Percentiles rank a stretch among this genome's conserved stretches.
Evolutionary conservation across 1,284 basidiomycete genomes (phyloP).

Genomic region (Ceratobasidium sp.): DNA sequence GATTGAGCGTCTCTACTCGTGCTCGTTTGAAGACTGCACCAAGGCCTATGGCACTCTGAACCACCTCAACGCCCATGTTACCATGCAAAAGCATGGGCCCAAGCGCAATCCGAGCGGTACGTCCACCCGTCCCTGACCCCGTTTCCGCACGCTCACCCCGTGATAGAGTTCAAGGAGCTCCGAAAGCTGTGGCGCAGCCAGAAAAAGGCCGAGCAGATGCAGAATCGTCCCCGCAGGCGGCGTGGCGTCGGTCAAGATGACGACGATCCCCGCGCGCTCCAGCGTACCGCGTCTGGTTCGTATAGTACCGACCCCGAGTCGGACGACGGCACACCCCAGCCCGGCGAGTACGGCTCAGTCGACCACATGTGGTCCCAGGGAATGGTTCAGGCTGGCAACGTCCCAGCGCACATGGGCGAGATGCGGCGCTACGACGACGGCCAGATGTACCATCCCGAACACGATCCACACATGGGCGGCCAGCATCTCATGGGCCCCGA

Average conservation of each 20-base stretch:
- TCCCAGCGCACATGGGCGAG: background rate
- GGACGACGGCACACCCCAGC: conserved; percentile 37
- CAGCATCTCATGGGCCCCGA: conserved; percentile 12
- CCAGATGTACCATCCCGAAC: background rate
- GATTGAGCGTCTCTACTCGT: conserved; percentile 89
- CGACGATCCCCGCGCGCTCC: conserved; percentile 24
- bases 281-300: conserved; percentile 17
- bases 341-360: conserved; percentile 21
- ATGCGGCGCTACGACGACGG: background rate
- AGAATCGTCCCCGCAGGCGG: conserved; percentile 14
- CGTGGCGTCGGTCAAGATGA: conserved; percentile 21
- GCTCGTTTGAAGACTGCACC: conserved; percentile 79
- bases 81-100: conserved; percentile 87
- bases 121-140: conserved; percentile 48
- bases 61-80: conserved; percentile 90
- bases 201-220: conserved; percentile 74
- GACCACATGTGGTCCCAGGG: conserved; percentile 30
- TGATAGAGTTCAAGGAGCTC: conserved; percentile 93
- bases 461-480: conserved; percentile 13
- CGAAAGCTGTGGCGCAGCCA: conserved; percentile 93
- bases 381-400: background rate
- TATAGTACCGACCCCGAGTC: conserved; percentile 33
- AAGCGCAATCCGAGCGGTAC: conserved; percentile 83
- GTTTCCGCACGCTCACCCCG: conserved; percentile 27
- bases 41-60: conserved; percentile 90